Conservation (phyloP, 225 moss, liverwort and hornwort genomes). For the Polytrichum formosum region DNA sequence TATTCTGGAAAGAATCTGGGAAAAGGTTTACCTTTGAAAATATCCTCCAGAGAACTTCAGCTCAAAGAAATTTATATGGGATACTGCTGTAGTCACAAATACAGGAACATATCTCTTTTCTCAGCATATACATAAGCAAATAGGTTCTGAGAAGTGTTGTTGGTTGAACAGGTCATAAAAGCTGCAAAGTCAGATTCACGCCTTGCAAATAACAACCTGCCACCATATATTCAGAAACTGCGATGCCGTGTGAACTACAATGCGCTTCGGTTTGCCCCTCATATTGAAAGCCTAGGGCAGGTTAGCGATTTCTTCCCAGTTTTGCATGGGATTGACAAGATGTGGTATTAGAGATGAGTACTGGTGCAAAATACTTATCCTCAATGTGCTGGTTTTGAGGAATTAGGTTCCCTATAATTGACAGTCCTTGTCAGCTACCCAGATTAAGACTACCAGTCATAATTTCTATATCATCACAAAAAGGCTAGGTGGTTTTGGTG, state of each 20-base stretch:
- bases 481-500: no score
- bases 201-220: conserved; percentile 80
- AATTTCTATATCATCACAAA: not conserved
- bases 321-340: not conserved
- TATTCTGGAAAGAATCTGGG: no score
- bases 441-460: no score
- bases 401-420: no score
- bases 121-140: not conserved
- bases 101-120: not conserved
- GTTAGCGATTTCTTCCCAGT: conserved; percentile 15
- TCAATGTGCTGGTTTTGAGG: no score
- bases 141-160: not conserved
- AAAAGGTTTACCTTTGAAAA: no score
- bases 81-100: not conserved
- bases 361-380: not conserved
- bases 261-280: conserved; percentile 85
- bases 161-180: conserved; percentile 65
- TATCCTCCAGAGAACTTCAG: no score
- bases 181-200: conserved; percentile 92
- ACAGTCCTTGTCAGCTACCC: no score
- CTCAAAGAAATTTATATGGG: no score
- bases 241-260: conserved; percentile 97
- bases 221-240: conserved; percentile 79
- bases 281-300: conserved; percentile 78
- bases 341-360: not conserved